Percentiles rank a stretch among this genome's conserved stretches.
Conservation (phyloP, 495 filamentous ascomycete genomes). For the Neurospora tetraspora region DNA sequence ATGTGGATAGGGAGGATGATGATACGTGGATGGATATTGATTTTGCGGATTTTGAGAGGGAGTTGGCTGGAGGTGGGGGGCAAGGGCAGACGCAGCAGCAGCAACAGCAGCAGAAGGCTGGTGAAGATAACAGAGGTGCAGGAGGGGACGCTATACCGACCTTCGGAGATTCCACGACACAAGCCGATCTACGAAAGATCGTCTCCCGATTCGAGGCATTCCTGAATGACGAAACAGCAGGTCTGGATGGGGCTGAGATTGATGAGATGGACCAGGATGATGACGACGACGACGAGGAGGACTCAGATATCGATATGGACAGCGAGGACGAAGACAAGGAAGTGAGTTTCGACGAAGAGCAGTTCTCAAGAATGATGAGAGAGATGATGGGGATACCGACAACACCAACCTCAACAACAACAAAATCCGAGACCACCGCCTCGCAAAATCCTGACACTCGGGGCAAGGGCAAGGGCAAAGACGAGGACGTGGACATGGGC, state of each 20-base stretch:
- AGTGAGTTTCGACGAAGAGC: slow-evolving; percentile 71
- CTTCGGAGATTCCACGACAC: slow-evolving; percentile 71
- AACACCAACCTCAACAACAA: slow-evolving; percentile 3
- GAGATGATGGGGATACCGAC: slow-evolving; percentile 85
- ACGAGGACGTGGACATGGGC: slow-evolving; percentile 10
- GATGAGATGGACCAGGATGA: slow-evolving; percentile 63
- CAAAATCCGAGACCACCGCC: neutral
- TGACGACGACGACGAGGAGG: slow-evolving; percentile 32
- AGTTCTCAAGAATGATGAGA: slow-evolving; percentile 79
- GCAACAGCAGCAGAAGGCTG: neutral
- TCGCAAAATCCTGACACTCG: slow-evolving; percentile 7
- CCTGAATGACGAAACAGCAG: slow-evolving; percentile 75
- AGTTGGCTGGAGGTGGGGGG: slow-evolving; percentile 42
- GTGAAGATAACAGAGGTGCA: neutral
- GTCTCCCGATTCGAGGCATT: slow-evolving; percentile 90
- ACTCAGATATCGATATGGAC: slow-evolving; percentile 30
- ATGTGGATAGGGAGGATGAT: slow-evolving; percentile 53
- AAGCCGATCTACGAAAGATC: slow-evolving; percentile 79
- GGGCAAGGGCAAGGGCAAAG: slow-evolving; percentile 2
- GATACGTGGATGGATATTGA: slow-evolving; percentile 93
- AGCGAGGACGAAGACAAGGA: slow-evolving; percentile 59
- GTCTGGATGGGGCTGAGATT: slow-evolving; percentile 65
- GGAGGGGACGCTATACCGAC: neutral
- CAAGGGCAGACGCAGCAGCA: slow-evolving; percentile 11
- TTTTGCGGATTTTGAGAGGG: slow-evolving; percentile 76